Evolutionary conservation across 495 filamentous ascomycete genomes (phyloP).

Genomic region (Xylaria telfairii): DNA sequence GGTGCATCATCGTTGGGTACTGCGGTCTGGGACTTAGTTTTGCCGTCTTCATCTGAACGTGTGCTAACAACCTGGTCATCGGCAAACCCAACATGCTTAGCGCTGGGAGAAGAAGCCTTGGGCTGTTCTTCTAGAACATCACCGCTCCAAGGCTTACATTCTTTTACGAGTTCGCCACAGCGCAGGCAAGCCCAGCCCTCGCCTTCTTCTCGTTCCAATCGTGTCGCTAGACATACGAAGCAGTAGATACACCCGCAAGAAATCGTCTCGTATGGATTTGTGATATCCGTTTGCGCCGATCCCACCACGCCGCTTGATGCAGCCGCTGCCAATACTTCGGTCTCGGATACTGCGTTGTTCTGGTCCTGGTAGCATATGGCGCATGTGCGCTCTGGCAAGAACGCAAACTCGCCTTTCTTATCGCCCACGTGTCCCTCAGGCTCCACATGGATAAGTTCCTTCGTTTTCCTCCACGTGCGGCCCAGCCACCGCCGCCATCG

Average conservation of each 20-base stretch:
- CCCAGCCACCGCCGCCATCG: constrained; percentile 91
- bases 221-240: constrained; percentile 93
- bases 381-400: constrained; percentile 91
- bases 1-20: constrained; percentile 24
- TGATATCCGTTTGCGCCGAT: constrained; percentile 90
- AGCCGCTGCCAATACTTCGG: constrained; percentile 68
- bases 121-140: constrained; percentile 73
- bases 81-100: constrained; percentile 75
- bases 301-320: constrained; percentile 77
- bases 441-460: constrained; percentile 61
- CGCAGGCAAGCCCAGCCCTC: constrained; percentile 96
- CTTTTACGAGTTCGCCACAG: constrained; percentile 83
- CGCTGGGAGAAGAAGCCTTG: constrained; percentile 52
- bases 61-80: constrained; percentile 34
- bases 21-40: constrained; percentile 22
- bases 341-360: constrained; percentile 74
- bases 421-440: constrained; percentile 50
- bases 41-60: constrained; percentile 28
- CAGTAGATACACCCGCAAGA: constrained; percentile 95
- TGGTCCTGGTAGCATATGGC: constrained; percentile 97
- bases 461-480: constrained; percentile 79
- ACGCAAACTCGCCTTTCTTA: constrained; percentile 76
- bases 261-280: constrained; percentile 92
- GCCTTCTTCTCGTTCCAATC: constrained; percentile 89
- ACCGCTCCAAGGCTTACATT: constrained; percentile 91